Conservation (phyloP, 768 basidiomycete genomes). For the Mycena haematopus region DNA sequence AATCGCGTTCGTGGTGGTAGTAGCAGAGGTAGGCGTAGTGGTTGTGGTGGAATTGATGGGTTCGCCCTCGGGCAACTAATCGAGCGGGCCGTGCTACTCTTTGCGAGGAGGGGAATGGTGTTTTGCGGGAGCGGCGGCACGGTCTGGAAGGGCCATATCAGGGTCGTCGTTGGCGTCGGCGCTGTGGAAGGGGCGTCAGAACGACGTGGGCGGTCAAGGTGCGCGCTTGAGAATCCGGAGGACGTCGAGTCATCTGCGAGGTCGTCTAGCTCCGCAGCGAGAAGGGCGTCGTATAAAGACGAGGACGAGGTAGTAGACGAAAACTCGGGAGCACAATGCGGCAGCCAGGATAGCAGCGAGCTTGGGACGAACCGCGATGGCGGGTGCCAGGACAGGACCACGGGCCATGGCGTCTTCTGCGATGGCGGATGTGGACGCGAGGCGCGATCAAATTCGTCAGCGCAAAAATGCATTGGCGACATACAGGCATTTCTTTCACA, state of each 20-base stretch:
- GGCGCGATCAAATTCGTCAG: conserved; percentile 57
- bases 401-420: background rate
- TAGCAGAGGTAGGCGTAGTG: too few relatives aligned
- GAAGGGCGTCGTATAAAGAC: background rate
- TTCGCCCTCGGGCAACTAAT: conserved; percentile 16
- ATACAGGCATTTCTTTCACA: too few relatives aligned
- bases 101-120: conserved; percentile 54
- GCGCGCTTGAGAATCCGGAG: conserved; percentile 73
- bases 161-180: background rate
- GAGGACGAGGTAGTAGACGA: background rate
- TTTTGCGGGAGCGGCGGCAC: background rate
- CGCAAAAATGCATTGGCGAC: conserved; percentile 89
- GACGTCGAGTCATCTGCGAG: conserved; percentile 72
- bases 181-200: conserved; percentile 2
- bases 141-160: background rate
- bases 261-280: conserved; percentile 55
- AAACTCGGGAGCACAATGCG: too few relatives aligned
- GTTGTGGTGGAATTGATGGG: too few relatives aligned
- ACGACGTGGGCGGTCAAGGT: conserved; percentile 68
- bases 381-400: conserved; percentile 1
- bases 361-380: background rate
- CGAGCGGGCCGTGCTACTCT: conserved; percentile 66
- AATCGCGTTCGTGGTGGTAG: too few relatives aligned
- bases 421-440: conserved; percentile 3
- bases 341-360: background rate